Evolutionary conservation across 495 filamentous ascomycete genomes (phyloP).

Genomic region (Massariosphaeria phaeospora): DNA sequence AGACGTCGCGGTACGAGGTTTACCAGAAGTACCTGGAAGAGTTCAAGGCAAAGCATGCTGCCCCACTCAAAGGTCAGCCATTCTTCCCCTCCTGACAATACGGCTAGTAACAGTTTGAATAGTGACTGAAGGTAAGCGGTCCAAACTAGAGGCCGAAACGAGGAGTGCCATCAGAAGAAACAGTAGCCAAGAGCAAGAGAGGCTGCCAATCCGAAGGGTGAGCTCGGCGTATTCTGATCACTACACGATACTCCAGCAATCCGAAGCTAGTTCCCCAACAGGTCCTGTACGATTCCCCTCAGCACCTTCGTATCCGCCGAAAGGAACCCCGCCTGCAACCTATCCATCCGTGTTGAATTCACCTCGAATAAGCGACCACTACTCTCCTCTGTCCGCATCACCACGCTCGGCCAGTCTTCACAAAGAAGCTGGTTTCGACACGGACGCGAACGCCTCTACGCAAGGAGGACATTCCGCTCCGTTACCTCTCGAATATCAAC

Average conservation of each 20-base stretch:
- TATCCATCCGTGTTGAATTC: conserved; percentile 23
- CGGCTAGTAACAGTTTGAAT: background rate
- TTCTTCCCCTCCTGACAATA: background rate
- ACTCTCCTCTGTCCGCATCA: conserved; percentile 30
- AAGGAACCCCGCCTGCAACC: conserved; percentile 19
- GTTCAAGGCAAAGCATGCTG: conserved; percentile 61
- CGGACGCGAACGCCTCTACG: background rate
- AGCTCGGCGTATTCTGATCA: conserved; percentile 11
- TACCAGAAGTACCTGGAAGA: conserved; percentile 60
- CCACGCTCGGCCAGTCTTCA: conserved; percentile 22
- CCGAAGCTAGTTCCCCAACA: conserved; percentile 17
- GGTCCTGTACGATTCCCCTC: conserved; percentile 8
- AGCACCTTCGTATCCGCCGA: conserved; percentile 16
- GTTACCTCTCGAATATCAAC: too few species aligned
- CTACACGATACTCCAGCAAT: background rate
- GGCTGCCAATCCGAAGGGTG: background rate
- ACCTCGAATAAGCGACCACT: conserved; percentile 20
- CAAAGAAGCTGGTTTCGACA: conserved; percentile 21
- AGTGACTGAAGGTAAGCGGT: conserved; percentile 38
- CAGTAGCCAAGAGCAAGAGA: conserved; percentile 19
- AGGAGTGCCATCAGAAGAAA: conserved; percentile 30
- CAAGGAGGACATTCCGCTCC: conserved; percentile 9
- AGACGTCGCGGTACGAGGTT: conserved; percentile 61
- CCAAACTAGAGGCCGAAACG: conserved; percentile 37
- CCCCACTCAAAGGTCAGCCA: conserved; percentile 38